Evolutionary conservation across 23 red algal species (phyloP), one percentile per base, ranked within the genome.

Genomic region (Gracilaria caudata): DNA sequence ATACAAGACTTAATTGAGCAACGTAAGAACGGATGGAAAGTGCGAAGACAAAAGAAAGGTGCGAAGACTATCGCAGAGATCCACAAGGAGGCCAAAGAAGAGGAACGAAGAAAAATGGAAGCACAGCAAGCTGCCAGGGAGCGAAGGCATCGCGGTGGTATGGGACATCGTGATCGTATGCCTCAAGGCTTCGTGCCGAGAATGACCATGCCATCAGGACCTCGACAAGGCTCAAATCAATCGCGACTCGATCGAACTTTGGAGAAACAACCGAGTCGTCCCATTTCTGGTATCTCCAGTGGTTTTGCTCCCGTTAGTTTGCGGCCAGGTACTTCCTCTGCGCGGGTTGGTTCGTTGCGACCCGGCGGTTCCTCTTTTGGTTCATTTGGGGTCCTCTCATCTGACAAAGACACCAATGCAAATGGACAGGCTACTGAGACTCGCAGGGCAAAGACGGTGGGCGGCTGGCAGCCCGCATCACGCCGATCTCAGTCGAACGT

Each of bases 31-130:
- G 77, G 79, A 24, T 99, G 97, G 97, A 90, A 93, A 40, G 72
- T 92, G 45, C 64, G 96, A 34, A 38, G 96, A 33, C 47, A 94
- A 79, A 86, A 98, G 72, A 65, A 47, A 32, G 84, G 83, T 21
- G 96, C 96, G 14, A 94, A 94, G 88, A 98, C 92, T 1, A 98
- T 98, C 49, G 66, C 90, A 21, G 96, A 98, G 68, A 98, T 98
- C 68, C 91, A 94, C 73, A 87, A 81, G 4, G 88, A 96, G 34
- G 80, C 85, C 37, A 79, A 92, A 40, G 78, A 86, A 20, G 88
- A 96, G 35, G 94, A 96, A 37, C 80, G 75, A 43, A 88, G n/a
- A 23, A 96, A 96, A 71, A 53, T 77, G 61, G 74, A 91, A 74
- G 87, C 87, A 2, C 87, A 91, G 25, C 58, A 64, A 19, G 87